These are phyloP conservation scores for Aurantiochytrium sp. DNA, from an alignment of 108 stramenopile genomes.

Conservation along the genomic window DNA sequence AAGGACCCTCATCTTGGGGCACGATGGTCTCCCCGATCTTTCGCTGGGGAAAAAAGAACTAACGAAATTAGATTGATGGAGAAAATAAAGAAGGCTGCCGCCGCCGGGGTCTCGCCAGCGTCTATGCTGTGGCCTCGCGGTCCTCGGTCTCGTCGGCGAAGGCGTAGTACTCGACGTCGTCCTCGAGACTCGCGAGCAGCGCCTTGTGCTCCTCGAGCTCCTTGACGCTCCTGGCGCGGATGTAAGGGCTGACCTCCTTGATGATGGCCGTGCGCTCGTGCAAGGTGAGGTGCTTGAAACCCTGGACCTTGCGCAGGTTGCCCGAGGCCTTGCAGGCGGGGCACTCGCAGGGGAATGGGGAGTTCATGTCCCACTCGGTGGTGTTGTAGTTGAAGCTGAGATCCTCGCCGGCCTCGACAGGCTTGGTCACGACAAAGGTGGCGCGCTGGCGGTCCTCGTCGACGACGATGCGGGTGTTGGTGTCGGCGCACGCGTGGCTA, in stretches of 20 bases:
- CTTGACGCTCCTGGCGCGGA: background rate
- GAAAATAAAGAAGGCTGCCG: no score
- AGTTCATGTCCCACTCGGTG: constrained; percentile 33
- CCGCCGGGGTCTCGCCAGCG: no score
- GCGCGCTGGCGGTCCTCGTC: background rate
- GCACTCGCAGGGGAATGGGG: background rate
- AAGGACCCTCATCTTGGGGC: no score
- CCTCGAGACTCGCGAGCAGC: background rate
- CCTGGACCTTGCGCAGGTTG: background rate
- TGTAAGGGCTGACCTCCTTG: background rate
- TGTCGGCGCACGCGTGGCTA: background rate
- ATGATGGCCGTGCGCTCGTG: background rate
- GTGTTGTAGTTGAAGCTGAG: constrained; percentile 20
- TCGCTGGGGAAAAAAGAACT: no score
- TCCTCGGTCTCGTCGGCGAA: background rate
- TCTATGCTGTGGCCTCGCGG: background rate
- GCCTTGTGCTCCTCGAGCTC: background rate
- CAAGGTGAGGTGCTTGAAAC: background rate
- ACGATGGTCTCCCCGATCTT: no score
- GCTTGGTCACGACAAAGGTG: background rate
- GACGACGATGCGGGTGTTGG: background rate
- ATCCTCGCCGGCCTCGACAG: background rate
- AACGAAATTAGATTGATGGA: no score
- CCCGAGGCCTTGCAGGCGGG: background rate
- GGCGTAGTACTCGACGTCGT: background rate